Evolutionary conservation across 192 early-diverging fungal species (phyloP).

Genomic region (Mortierella claussenii): DNA sequence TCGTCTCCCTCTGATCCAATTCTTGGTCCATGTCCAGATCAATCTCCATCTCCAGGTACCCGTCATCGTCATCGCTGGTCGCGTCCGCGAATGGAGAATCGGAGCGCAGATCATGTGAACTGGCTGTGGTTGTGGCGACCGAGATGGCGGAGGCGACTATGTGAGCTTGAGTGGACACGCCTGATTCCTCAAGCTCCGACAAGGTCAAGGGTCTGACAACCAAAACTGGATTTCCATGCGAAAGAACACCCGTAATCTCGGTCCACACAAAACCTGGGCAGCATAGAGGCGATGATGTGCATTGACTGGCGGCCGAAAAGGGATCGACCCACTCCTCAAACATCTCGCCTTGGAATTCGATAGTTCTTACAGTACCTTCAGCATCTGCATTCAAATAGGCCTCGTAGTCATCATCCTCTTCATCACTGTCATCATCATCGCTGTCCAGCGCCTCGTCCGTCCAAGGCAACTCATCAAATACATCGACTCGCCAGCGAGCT

Average conservation of each 20-base stretch:
- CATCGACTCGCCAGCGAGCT: slow-evolving; percentile 39
- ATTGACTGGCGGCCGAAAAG: neutral
- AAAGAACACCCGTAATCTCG: slow-evolving; percentile 33
- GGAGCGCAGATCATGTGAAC: neutral
- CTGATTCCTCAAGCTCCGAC: neutral
- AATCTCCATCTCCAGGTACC: slow-evolving; percentile 22
- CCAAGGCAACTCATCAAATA: neutral
- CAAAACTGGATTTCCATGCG: slow-evolving; percentile 25
- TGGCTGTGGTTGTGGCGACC: neutral
- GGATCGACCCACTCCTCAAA: slow-evolving; percentile 50
- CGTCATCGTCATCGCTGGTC: slow-evolving; percentile 16
- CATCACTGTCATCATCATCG: neutral
- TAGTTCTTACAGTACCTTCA: neutral
- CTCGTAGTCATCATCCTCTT: neutral
- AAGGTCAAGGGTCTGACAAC: slow-evolving; percentile 39
- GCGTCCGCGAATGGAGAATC: neutral
- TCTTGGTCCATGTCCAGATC: slow-evolving; percentile 6
- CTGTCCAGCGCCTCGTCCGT: neutral
- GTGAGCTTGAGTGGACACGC: neutral
- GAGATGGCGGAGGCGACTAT: neutral
- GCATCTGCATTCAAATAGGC: neutral
- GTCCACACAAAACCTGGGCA: slow-evolving; percentile 21
- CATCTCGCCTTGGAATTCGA: slow-evolving; percentile 44
- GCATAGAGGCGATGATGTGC: neutral
- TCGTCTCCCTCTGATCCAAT: neutral